Percentiles rank a stretch among this genome's conserved stretches.
Evolutionary conservation across 2,329 filamentous ascomycete species (phyloP).

Genomic region (Beauveria sp.): DNA sequence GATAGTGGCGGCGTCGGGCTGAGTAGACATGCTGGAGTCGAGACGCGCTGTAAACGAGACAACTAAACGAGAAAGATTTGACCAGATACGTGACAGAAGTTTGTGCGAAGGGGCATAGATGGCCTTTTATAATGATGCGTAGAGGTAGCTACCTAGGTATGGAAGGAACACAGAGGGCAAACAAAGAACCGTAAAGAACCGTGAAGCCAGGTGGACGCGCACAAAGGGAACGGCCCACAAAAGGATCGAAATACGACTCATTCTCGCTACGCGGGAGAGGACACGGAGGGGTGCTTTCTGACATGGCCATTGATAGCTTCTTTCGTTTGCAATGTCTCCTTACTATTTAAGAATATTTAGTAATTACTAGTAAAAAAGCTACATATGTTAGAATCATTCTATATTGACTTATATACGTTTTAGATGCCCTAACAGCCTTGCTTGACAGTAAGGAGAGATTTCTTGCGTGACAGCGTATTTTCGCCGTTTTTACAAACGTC

Average conservation of each 20-base stretch:
- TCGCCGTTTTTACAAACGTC: too few species aligned
- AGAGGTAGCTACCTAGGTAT: too few species aligned
- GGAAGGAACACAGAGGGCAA: neutral
- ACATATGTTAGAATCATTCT: neutral
- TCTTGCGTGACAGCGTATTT: neutral
- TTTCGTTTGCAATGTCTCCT: neutral
- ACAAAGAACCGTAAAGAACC: neutral
- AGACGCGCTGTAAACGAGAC: neutral
- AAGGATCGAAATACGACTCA: too few species aligned
- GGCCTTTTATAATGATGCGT: neutral
- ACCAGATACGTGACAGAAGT: neutral
- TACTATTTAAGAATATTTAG: too few species aligned
- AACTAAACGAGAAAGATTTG: neutral
- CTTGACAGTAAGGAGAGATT: neutral
- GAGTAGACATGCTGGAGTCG: constrained; percentile 15
- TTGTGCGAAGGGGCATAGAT: neutral
- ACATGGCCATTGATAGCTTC: neutral
- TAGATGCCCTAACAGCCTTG: neutral
- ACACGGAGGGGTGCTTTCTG: neutral
- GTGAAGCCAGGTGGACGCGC: neutral
- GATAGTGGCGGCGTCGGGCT: constrained; percentile 15
- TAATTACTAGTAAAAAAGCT: too few species aligned
- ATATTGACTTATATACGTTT: neutral
- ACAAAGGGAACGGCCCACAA: too few species aligned
- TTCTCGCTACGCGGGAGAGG: neutral